Conservation (phyloP, 805 yeast species). For the Wickerhamomyces kurtzmanii region DNA sequence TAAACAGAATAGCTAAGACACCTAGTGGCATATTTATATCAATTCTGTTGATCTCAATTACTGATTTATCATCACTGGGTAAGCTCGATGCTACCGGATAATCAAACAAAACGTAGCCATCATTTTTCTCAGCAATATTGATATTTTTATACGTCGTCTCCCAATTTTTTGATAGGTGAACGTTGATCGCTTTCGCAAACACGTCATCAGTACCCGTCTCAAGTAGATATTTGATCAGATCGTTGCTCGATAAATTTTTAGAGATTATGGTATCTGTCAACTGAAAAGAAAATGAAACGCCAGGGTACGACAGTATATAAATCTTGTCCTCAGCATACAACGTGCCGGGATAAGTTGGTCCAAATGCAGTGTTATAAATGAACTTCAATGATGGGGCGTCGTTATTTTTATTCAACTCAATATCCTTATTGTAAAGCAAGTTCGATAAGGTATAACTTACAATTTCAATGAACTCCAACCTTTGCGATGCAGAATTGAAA, state of each 20-base stretch:
- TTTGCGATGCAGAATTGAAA: slow-evolving; percentile 19
- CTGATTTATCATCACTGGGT: slow-evolving; percentile 5
- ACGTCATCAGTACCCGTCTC: slow-evolving; percentile 7
- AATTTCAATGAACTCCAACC: slow-evolving; percentile 22
- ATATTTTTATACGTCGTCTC: no score
- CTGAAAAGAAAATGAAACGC: slow-evolving; percentile 40
- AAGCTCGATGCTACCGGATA: no score
- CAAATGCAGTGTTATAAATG: slow-evolving; percentile 46
- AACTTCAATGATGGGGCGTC: slow-evolving; percentile 23
- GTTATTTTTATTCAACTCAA: slow-evolving; percentile 11
- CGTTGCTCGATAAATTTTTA: slow-evolving; percentile 2
- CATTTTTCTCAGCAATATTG: no score
- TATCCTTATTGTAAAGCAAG: slow-evolving; percentile 24
- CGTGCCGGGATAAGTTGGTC: slow-evolving; percentile 53
- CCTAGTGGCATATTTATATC: slow-evolving; percentile 5
- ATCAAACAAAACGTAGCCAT: no score
- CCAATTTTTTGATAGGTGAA: no score
- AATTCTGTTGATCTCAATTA: slow-evolving; percentile 4
- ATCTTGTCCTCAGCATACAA: slow-evolving; percentile 14
- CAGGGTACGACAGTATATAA: slow-evolving; percentile 44
- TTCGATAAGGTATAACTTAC: slow-evolving; percentile 13
- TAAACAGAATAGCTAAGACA: slow-evolving; percentile 15
- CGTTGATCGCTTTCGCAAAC: no score
- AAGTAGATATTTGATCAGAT: slow-evolving; percentile 17
- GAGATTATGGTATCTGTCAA: slow-evolving; percentile 2